A percentile compares a stretch with the other conserved stretches of the same genome.
These are phyloP conservation scores for Datisca glomerata DNA, from an alignment of 306 rosid genomes.

Conservation along the genomic window DNA sequence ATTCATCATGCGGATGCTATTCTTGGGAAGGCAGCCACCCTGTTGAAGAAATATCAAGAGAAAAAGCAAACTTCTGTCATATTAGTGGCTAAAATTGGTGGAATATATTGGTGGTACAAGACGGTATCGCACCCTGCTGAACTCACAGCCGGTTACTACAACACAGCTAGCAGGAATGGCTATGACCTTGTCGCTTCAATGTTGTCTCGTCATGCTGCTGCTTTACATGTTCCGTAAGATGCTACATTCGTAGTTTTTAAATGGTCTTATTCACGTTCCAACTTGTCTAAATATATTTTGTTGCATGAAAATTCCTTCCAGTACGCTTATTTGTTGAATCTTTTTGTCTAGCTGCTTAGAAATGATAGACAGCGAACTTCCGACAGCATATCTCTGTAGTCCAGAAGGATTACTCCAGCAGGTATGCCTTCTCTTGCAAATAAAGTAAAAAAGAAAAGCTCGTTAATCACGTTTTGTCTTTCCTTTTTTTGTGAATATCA, in stretches of 20 bases:
- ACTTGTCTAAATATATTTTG: not conserved
- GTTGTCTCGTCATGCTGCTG: constrained; percentile 28
- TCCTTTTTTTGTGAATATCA: not conserved
- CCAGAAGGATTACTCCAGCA: constrained; percentile 27
- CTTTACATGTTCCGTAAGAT: constrained; percentile 25
- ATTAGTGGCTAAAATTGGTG: constrained; percentile 28
- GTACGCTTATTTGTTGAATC: constrained; percentile 5
- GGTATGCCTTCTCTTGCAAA: too few relatives aligned
- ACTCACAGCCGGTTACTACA: constrained; percentile 32
- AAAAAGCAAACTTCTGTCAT: constrained; percentile 9
- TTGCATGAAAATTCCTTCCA: not conserved
- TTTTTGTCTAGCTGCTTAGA: constrained; percentile 21
- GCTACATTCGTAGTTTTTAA: not conserved
- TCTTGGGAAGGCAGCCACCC: constrained; percentile 23
- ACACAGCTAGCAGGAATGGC: constrained; percentile 21
- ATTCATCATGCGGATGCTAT: constrained; percentile 28
- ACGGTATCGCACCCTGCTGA: constrained; percentile 23
- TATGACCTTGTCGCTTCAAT: constrained; percentile 22
- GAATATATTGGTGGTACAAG: constrained; percentile 27
- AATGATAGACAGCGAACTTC: constrained; percentile 20
- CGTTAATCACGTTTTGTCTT: not conserved
- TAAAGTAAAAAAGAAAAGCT: too few relatives aligned
- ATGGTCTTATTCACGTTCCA: not conserved
- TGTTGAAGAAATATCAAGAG: constrained; percentile 20
- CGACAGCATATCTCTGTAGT: constrained; percentile 16